Evolutionary conservation across 352 stramenopile genomes (phyloP).

Genomic region (Phytophthora foliorum): DNA sequence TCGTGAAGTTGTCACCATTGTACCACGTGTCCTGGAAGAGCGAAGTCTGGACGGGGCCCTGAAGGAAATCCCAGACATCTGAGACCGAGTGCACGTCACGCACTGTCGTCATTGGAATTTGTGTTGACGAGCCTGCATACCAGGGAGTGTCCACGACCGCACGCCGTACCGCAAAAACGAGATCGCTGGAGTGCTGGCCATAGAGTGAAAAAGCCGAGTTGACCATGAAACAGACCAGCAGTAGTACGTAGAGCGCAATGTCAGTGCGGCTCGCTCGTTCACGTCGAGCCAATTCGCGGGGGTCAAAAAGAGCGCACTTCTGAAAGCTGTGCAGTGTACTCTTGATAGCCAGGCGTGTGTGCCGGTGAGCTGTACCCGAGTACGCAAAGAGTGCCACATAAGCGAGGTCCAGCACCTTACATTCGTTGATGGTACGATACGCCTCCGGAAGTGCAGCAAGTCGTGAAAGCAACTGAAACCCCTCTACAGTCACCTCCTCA

Average conservation of each 20-base stretch:
- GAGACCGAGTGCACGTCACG: constrained; percentile 46
- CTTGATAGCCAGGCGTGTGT: constrained; percentile 77
- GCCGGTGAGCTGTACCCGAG: constrained; percentile 61
- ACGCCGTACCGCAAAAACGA: constrained; percentile 40
- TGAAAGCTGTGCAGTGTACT: constrained; percentile 69
- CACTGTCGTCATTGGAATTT: constrained; percentile 29
- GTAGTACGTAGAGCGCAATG: constrained; percentile 51
- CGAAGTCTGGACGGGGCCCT: constrained; percentile 44
- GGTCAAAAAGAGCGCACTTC: constrained; percentile 76
- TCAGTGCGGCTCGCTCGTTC: constrained; percentile 53
- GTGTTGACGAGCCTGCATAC: not conserved
- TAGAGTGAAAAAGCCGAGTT: constrained; percentile 58
- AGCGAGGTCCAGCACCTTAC: constrained; percentile 76
- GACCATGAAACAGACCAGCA: constrained; percentile 59
- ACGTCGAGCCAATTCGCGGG: constrained; percentile 51
- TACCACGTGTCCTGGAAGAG: constrained; percentile 69
- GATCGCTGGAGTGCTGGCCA: constrained; percentile 48
- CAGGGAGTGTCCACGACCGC: constrained; percentile 37
- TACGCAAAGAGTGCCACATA: constrained; percentile 80
- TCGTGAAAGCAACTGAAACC: constrained; percentile 72
- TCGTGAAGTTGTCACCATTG: constrained; percentile 60
- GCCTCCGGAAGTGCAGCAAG: constrained; percentile 57
- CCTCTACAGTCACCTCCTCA: constrained; percentile 79
- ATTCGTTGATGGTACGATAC: constrained; percentile 63
- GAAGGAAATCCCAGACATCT: constrained; percentile 69